A percentile compares a stretch with the other conserved stretches of the same genome.
These are phyloP conservation scores for Vitis rotundifolia DNA, from an alignment of 164 flowering plant genomes.

Conservation along the genomic window DNA sequence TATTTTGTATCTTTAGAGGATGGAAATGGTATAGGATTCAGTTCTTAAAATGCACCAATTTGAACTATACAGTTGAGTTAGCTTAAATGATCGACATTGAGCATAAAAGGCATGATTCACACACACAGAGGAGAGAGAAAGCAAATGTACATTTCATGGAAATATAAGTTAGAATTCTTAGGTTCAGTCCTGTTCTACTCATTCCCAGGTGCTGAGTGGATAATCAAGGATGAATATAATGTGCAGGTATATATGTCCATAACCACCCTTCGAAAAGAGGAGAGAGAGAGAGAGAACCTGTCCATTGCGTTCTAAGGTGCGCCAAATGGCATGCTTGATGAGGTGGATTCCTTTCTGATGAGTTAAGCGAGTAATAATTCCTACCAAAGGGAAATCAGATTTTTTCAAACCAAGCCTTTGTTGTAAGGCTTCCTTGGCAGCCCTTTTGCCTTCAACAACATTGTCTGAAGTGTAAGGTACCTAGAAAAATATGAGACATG, in stretches of 20 bases:
- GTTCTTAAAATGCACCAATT: neutral
- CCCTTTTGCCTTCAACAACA: slow-evolving; percentile 89
- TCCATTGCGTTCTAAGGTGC: slow-evolving; percentile 79
- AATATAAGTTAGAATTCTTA: too few relatives aligned
- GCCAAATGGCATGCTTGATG: slow-evolving; percentile 95
- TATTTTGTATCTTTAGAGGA: neutral
- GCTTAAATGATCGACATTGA: neutral
- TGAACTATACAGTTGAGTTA: neutral
- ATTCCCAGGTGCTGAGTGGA: too few relatives aligned
- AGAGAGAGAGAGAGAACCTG: slow-evolving; percentile 51
- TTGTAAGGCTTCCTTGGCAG: slow-evolving; percentile 95
- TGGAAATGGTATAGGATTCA: neutral
- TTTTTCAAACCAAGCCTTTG: slow-evolving; percentile 63
- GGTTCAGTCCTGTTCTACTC: too few relatives aligned
- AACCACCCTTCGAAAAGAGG: neutral
- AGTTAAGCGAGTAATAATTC: slow-evolving; percentile 92
- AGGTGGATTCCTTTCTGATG: slow-evolving; percentile 98
- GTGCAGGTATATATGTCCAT: neutral
- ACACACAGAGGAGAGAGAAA: neutral
- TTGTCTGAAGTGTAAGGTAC: slow-evolving; percentile 80
- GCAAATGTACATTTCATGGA: too few relatives aligned
- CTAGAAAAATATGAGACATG: slow-evolving; percentile 38
- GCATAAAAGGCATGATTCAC: neutral
- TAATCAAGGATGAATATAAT: neutral
- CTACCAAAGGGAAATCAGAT: slow-evolving; percentile 81